phyloP scores from a whole-genome alignment of 1,284 basidiomycete species.

The Tylopilus sp. region DNA sequence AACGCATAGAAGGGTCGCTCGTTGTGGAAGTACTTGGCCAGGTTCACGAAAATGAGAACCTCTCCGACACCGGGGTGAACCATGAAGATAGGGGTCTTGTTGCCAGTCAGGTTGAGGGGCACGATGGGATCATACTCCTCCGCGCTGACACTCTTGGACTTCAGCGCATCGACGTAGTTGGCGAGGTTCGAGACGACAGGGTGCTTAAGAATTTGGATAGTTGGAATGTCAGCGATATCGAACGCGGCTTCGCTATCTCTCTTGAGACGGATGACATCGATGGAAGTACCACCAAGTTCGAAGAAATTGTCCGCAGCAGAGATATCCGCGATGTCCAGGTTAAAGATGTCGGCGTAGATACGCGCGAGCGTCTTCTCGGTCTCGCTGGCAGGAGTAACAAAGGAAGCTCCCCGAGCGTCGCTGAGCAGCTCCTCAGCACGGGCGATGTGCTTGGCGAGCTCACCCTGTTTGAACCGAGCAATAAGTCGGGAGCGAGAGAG shows the following conservation, averaged over 20 bases:
- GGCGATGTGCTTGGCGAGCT: conserved; percentile 25
- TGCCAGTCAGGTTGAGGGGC: conserved; percentile 39
- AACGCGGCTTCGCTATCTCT: conserved; percentile 37
- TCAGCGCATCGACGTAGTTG: conserved; percentile 28
- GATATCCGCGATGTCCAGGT: conserved; percentile 10
- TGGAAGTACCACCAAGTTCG: conserved; percentile 35
- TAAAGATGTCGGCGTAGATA: conserved; percentile 32
- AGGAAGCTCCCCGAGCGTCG: conserved; percentile 25
- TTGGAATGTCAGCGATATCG: conserved; percentile 30
- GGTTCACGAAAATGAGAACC: conserved; percentile 45
- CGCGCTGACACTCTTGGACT: conserved; percentile 13
- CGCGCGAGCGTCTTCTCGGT: conserved; percentile 26
- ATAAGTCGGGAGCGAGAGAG: conserved; percentile 32
- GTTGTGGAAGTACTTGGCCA: conserved; percentile 40
- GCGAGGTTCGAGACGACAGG: conserved; percentile 38
- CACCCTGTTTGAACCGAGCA: conserved; percentile 29
- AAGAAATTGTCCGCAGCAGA: conserved; percentile 30
- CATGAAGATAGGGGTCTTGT: conserved; percentile 45
- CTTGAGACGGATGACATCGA: conserved; percentile 36
- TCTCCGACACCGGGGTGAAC: conserved; percentile 35
- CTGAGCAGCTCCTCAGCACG: conserved; percentile 31
- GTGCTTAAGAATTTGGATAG: conserved; percentile 43
- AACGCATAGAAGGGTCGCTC: conserved; percentile 47
- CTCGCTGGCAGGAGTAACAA: conserved; percentile 26
- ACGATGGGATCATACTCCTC: conserved; percentile 38